These are phyloP conservation scores for Phytophthora tubulina DNA, from an alignment of 352 stramenopile genomes.

Conservation along the genomic window DNA sequence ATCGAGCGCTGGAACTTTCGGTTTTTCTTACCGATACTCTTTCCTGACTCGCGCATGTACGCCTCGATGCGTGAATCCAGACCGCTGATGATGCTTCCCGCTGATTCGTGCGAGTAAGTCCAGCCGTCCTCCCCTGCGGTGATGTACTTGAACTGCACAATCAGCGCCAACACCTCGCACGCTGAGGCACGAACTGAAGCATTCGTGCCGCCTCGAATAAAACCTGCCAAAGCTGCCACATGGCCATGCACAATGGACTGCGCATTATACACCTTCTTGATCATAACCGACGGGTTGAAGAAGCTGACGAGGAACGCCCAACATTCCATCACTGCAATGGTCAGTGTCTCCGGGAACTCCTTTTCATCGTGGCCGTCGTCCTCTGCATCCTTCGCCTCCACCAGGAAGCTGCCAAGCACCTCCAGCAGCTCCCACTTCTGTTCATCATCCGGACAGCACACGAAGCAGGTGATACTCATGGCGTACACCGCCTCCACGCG, in stretches of 20 bases:
- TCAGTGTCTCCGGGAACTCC: slow-evolving; percentile 52
- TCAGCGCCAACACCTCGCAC: slow-evolving; percentile 67
- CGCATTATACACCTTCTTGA: slow-evolving; percentile 60
- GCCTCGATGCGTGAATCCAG: slow-evolving; percentile 61
- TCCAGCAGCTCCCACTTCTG: slow-evolving; percentile 71
- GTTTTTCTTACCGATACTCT: slow-evolving; percentile 81
- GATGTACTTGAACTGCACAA: slow-evolving; percentile 74
- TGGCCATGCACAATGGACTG: slow-evolving; percentile 62
- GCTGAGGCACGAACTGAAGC: slow-evolving; percentile 50
- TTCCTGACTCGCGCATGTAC: slow-evolving; percentile 74
- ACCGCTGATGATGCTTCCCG: slow-evolving; percentile 52
- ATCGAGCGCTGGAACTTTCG: slow-evolving; percentile 69
- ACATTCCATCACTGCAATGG: slow-evolving; percentile 70
- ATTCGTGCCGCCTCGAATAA: slow-evolving; percentile 62
- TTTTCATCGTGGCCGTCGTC: slow-evolving; percentile 58
- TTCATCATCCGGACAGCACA: slow-evolving; percentile 70
- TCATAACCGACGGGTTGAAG: slow-evolving; percentile 56
- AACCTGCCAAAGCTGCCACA: slow-evolving; percentile 57
- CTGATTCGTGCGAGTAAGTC: slow-evolving; percentile 59
- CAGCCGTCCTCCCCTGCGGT: slow-evolving; percentile 41
- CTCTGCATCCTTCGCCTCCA: slow-evolving; percentile 57
- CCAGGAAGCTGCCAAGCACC: slow-evolving; percentile 52
- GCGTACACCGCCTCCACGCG: slow-evolving; percentile 65
- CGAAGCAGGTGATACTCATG: slow-evolving; percentile 65
- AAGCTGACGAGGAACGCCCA: slow-evolving; percentile 68